A percentile compares a stretch with the other conserved stretches of the same genome.
phyloP scores from a whole-genome alignment of 495 filamentous ascomycete species.

The Penicillium turbatum region DNA sequence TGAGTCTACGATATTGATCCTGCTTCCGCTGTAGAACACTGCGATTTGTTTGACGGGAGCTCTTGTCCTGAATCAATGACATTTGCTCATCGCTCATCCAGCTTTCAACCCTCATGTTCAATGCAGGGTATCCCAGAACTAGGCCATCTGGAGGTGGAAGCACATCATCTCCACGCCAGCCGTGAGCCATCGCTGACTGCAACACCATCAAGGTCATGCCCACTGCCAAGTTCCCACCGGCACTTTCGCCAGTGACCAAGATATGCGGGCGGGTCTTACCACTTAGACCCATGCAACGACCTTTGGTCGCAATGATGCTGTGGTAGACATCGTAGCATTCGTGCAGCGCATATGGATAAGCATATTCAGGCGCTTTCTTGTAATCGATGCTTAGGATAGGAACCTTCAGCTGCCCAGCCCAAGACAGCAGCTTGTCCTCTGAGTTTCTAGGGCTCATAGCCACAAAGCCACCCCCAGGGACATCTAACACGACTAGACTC shows the following conservation, averaged over 20 bases:
- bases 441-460: constrained; percentile 89
- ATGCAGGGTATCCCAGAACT: constrained; percentile 78
- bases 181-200: constrained; percentile 58
- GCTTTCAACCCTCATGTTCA: constrained; percentile 96
- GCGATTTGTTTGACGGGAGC: constrained; percentile 69
- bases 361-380: constrained; percentile 88
- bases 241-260: constrained; percentile 84
- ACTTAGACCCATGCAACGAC: constrained; percentile 79
- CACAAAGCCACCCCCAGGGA: constrained; percentile 92
- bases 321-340: constrained; percentile 96
- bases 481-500: constrained; percentile 77
- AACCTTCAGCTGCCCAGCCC: constrained; percentile 79
- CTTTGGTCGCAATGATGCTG: constrained; percentile 67
- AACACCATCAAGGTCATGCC: constrained; percentile 82
- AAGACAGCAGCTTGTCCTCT: constrained; percentile 87
- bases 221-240: constrained; percentile 85
- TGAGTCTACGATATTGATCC: constrained; percentile 59
- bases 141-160: constrained; percentile 78
- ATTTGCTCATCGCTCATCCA: constrained; percentile 99
- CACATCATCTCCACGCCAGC: constrained; percentile 52
- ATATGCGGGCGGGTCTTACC: constrained; percentile 67
- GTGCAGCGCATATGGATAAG: constrained; percentile 92
- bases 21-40: constrained; percentile 73
- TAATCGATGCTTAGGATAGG: constrained; percentile 91
- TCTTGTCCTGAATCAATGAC: constrained; percentile 82